A percentile compares a stretch with the other conserved stretches of the same genome.
Evolutionary conservation across 345 rosid species (phyloP).

Genomic region (Xanthoceras sorbifolium): DNA sequence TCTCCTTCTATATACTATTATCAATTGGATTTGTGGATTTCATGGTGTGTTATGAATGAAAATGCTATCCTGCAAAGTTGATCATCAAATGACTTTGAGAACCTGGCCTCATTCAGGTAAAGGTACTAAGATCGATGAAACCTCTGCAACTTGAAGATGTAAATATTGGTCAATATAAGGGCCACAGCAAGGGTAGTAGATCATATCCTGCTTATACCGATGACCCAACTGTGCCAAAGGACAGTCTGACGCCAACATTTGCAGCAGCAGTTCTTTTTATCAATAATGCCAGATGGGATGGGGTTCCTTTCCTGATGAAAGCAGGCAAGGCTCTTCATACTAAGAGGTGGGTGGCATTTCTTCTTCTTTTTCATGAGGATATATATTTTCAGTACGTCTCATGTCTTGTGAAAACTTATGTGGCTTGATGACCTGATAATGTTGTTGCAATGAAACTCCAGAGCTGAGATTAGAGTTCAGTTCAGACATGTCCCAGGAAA

Average conservation of each 20-base stretch:
- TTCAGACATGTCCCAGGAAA: conserved; percentile 92
- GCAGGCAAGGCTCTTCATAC: conserved; percentile 93
- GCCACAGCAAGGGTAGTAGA: conserved; percentile 63
- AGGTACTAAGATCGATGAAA: conserved; percentile 87
- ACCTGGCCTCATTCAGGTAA: conserved; percentile 49
- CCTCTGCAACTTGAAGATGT: conserved; percentile 74
- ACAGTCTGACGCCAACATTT: conserved; percentile 83
- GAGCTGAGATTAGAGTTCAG: conserved; percentile 92
- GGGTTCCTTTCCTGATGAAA: conserved; percentile 94
- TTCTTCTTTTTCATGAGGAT: not conserved
- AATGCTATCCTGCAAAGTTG: not conserved
- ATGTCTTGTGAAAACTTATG: not conserved
- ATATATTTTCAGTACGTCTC: not conserved
- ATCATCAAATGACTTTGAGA: conserved; percentile 1
- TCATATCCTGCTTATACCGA: conserved; percentile 68
- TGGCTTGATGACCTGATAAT: not conserved
- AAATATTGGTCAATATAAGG: conserved; percentile 86
- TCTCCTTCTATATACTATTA: not conserved
- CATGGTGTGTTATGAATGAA: not conserved
- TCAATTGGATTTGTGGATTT: not conserved
- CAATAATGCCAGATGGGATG: conserved; percentile 93
- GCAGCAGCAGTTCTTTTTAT: conserved; percentile 91
- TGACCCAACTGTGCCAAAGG: conserved; percentile 72
- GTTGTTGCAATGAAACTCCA: conserved; percentile 28
- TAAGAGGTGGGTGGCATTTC: conserved; percentile 42